Conservation (phyloP, 371 early-diverging fungal species). For the Apophysomyces variabilis region DNA sequence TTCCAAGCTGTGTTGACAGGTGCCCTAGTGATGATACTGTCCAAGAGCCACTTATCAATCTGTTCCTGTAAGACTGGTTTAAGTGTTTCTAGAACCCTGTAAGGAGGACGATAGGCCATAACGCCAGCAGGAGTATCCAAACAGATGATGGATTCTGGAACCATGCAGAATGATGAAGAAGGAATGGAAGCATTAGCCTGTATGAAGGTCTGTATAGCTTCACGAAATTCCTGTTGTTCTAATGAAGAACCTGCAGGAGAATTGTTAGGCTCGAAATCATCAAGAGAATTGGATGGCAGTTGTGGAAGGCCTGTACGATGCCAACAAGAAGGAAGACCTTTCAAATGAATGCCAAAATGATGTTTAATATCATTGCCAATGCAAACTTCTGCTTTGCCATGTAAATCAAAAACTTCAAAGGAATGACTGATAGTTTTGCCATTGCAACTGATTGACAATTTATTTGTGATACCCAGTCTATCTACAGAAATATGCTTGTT, state of each 20-base stretch:
- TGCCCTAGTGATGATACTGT: not conserved
- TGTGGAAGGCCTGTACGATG: no score
- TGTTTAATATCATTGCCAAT: no score
- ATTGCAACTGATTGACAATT: no score
- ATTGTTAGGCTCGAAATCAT: not conserved
- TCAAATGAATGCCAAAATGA: no score
- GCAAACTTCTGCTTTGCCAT: no score
- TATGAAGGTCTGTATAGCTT: not conserved
- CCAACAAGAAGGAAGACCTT: no score
- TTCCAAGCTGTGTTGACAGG: slow-evolving; percentile 13
- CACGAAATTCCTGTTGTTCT: not conserved
- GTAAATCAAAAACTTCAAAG: no score
- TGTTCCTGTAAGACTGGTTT: not conserved
- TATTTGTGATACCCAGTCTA: no score
- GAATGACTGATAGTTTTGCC: no score
- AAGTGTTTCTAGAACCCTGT: not conserved
- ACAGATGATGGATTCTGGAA: not conserved
- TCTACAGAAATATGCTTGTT: no score
- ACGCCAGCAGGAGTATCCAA: not conserved
- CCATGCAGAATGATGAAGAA: not conserved
- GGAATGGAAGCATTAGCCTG: slow-evolving; percentile 1
- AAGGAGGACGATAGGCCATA: slow-evolving; percentile 2
- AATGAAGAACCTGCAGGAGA: not conserved
- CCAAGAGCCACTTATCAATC: not conserved
- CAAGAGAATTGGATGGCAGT: no score